These are phyloP conservation scores for Colletotrichum australisinense DNA, from an alignment of 2,329 filamentous ascomycete species.

Conservation along the genomic window DNA sequence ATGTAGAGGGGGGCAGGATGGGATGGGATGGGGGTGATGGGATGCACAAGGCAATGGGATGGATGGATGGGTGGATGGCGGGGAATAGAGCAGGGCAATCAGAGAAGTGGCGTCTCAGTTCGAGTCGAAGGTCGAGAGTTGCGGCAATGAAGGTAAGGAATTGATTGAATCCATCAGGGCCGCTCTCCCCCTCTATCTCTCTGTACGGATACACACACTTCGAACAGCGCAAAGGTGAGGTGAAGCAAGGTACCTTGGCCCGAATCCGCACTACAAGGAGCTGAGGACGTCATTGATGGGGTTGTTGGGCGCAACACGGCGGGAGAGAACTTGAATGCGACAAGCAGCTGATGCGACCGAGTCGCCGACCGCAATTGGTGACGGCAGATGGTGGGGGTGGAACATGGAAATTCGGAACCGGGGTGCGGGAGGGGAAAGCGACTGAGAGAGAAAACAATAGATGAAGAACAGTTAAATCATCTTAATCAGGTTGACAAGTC, in stretches of 20 bases:
- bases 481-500: neutral
- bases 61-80: conserved; percentile 1
- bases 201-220: neutral
- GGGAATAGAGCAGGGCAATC: neutral
- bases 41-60: conserved; percentile 1
- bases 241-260: neutral
- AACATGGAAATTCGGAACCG: neutral
- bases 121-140: neutral
- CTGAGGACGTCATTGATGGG: conserved; percentile 31
- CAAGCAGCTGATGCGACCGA: conserved; percentile 17
- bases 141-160: neutral
- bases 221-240: neutral
- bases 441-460: neutral
- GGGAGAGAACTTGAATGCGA: conserved; percentile 16
- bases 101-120: neutral
- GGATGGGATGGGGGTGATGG: neutral
- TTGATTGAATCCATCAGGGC: neutral
- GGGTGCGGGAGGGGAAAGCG: neutral
- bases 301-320: neutral
- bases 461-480: neutral
- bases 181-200: neutral
- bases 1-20: neutral
- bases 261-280: neutral
- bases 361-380: neutral
- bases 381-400: neutral